phyloP scores from a whole-genome alignment of 352 stramenopile genomes.

The Phytopythium vexans region DNA sequence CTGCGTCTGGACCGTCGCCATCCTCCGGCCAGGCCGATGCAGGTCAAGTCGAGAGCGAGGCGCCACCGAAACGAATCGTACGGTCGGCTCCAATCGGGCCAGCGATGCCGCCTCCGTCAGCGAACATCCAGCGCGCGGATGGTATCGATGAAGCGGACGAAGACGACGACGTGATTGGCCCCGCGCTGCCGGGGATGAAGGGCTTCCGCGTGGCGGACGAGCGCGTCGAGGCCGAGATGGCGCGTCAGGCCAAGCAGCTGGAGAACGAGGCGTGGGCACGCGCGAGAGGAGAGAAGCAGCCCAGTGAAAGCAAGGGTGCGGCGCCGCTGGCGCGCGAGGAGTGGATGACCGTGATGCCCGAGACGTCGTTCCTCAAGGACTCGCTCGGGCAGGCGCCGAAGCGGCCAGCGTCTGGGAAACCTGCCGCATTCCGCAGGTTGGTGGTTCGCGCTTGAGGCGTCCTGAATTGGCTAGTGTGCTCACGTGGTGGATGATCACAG shows the following conservation, averaged over 20 bases:
- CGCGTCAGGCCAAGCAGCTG: constrained; percentile 42
- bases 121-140: constrained; percentile 4
- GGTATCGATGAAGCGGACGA: constrained; percentile 38
- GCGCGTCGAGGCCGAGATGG: constrained; percentile 72
- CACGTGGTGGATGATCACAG: constrained; percentile 15
- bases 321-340: constrained; percentile 43
- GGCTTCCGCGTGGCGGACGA: constrained; percentile 72
- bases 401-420: constrained; percentile 42
- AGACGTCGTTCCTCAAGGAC: constrained; percentile 71
- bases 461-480: not conserved
- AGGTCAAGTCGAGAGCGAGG: constrained; percentile 8
- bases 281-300: constrained; percentile 16
- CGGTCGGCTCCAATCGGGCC: constrained; percentile 51
- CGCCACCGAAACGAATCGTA: constrained; percentile 6
- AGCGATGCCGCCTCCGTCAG: constrained; percentile 24
- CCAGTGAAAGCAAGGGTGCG: constrained; percentile 4
- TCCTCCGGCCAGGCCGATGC: not conserved
- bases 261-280: constrained; percentile 68
- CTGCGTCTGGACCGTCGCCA: not conserved
- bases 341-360: constrained; percentile 86
- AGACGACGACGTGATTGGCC: constrained; percentile 53
- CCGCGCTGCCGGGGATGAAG: constrained; percentile 72
- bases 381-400: constrained; percentile 53
- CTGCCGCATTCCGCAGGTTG: constrained; percentile 56
- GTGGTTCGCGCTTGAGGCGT: not conserved